phyloP scores from a whole-genome alignment of 192 early-diverging fungal genomes.

The Funneliformis mosseae region DNA sequence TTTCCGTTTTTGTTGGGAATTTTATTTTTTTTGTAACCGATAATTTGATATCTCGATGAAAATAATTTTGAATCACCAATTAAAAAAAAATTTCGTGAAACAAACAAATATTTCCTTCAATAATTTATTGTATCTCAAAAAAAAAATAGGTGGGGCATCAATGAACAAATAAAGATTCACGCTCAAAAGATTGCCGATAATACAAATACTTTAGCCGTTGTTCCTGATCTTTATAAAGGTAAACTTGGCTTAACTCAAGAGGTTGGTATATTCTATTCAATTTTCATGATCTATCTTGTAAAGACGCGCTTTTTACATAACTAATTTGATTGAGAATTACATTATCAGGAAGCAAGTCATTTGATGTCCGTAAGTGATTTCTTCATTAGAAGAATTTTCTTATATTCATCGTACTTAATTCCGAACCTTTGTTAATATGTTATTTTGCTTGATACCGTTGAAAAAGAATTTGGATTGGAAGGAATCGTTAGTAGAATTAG shows the following conservation, averaged over 20 bases:
- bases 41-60: too few relatives aligned
- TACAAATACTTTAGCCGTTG: constrained; percentile 43
- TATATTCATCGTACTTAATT: too few relatives aligned
- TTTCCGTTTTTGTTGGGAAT: background rate
- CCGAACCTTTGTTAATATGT: too few relatives aligned
- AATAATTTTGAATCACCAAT: too few relatives aligned
- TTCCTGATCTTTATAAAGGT: constrained; percentile 57
- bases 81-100: too few relatives aligned
- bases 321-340: background rate
- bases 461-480: constrained; percentile 47
- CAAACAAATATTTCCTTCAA: too few relatives aligned
- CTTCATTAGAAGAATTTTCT: too few relatives aligned
- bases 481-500: constrained; percentile 38
- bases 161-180: constrained; percentile 45
- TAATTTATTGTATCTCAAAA: background rate
- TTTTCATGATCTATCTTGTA: too few relatives aligned
- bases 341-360: constrained; percentile 48
- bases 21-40: background rate
- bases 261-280: constrained; percentile 16
- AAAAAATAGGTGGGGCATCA: constrained; percentile 44
- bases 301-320: background rate
- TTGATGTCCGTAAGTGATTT: constrained; percentile 38
- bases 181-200: constrained; percentile 51
- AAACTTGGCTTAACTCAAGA: constrained; percentile 48
- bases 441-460: too few relatives aligned